Percentiles rank a stretch among this genome's conserved stretches.
These are phyloP conservation scores for Blumeriella jaapii DNA, from an alignment of 2,329 filamentous ascomycete genomes.

Conservation along the genomic window DNA sequence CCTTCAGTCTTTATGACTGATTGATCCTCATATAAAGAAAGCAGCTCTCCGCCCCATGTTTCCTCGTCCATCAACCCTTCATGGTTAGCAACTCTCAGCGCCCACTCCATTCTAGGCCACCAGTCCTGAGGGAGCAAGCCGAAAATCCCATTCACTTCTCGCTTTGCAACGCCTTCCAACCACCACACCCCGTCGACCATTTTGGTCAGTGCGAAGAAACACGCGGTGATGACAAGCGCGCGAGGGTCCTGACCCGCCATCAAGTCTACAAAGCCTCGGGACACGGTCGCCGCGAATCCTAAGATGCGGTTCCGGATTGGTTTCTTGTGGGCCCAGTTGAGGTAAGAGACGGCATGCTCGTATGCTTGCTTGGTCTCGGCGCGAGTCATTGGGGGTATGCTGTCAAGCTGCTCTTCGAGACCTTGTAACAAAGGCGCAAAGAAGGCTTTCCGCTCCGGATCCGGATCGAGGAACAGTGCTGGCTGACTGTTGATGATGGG, in stretches of 20 bases:
- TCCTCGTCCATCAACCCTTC: slow-evolving; percentile 22
- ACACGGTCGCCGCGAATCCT: slow-evolving; percentile 53
- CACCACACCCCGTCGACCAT: slow-evolving; percentile 42
- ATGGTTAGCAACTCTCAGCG: slow-evolving; percentile 21
- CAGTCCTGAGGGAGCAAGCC: slow-evolving; percentile 21
- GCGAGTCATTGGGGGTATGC: slow-evolving; percentile 15
- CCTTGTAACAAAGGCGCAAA: slow-evolving; percentile 49
- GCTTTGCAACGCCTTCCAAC: slow-evolving; percentile 53
- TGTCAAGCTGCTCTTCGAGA: slow-evolving; percentile 42
- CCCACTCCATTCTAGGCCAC: slow-evolving; percentile 26
- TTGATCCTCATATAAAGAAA: background rate
- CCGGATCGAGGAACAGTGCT: slow-evolving; percentile 47
- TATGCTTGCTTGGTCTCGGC: slow-evolving; percentile 41
- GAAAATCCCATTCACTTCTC: slow-evolving; percentile 48
- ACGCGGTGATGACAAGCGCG: slow-evolving; percentile 22
- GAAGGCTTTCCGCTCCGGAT: slow-evolving; percentile 41
- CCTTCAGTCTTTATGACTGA: too few species aligned
- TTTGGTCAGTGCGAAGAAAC: slow-evolving; percentile 25
- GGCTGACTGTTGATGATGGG: slow-evolving; percentile 54
- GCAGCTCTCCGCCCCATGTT: slow-evolving; percentile 19
- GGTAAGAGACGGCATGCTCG: slow-evolving; percentile 50
- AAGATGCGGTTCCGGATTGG: slow-evolving; percentile 47
- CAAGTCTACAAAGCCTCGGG: slow-evolving; percentile 46
- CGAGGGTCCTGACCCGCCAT: slow-evolving; percentile 42
- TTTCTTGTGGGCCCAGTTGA: slow-evolving; percentile 55